phyloP scores from a whole-genome alignment of 2,329 filamentous ascomycete species.

The Biscogniauxia marginata region DNA sequence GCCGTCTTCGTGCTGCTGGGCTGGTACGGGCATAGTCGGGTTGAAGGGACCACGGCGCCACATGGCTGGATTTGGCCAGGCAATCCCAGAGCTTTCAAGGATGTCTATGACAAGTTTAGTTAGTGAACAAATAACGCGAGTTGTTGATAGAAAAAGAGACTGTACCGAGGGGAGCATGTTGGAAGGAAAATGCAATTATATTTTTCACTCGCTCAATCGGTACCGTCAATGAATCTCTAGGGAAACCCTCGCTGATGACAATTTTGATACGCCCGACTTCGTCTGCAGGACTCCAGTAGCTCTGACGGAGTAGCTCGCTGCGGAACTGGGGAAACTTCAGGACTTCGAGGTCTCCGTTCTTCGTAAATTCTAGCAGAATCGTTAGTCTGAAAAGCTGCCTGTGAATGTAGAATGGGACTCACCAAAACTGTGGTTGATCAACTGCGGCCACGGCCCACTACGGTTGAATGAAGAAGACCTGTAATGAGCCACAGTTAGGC shows the following conservation, averaged over 20 bases:
- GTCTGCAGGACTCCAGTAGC: constrained; percentile 70
- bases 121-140: constrained; percentile 2
- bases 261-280: constrained; percentile 73
- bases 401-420: constrained; percentile 9
- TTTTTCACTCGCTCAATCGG: constrained; percentile 70
- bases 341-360: constrained; percentile 56
- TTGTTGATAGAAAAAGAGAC: constrained; percentile 8
- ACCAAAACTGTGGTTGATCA: constrained; percentile 48
- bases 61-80: constrained; percentile 76
- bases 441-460: constrained; percentile 49
- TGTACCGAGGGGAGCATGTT: constrained; percentile 76
- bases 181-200: constrained; percentile 76
- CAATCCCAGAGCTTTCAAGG: constrained; percentile 70
- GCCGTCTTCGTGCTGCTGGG: constrained; percentile 43
- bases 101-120: constrained; percentile 52
- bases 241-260: constrained; percentile 71
- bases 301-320: constrained; percentile 65
- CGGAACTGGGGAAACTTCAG: constrained; percentile 74
- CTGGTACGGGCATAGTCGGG: constrained; percentile 40
- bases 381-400: constrained; percentile 21
- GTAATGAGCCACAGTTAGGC: constrained; percentile 2
- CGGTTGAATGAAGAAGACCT: constrained; percentile 57
- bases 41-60: constrained; percentile 53
- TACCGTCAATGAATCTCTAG: constrained; percentile 47
- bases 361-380: constrained; percentile 45